Conservation (phyloP, 768 basidiomycete species). For the Boletus barrowsii region DNA sequence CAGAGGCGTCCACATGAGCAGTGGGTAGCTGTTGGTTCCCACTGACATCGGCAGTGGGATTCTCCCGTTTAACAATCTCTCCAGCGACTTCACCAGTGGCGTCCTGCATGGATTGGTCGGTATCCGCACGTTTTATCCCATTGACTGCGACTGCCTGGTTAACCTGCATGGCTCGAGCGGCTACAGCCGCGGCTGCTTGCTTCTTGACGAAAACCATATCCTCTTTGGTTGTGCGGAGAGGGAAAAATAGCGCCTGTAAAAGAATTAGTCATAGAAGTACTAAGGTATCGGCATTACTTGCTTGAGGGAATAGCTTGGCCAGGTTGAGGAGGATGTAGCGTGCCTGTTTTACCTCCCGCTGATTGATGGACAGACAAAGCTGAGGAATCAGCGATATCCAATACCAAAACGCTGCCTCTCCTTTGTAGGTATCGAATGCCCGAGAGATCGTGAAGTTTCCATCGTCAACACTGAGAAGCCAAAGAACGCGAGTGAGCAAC, state of each 20-base stretch:
- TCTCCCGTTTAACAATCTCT: conserved; percentile 27
- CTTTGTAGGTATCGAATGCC: conserved; percentile 92
- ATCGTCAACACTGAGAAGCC: conserved; percentile 94
- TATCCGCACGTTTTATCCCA: conserved; percentile 30
- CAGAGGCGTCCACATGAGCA: conserved; percentile 18
- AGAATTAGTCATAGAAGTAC: conserved; percentile 4
- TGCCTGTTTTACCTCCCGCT: conserved; percentile 91
- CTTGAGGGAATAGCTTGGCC: conserved; percentile 92
- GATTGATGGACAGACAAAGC: conserved; percentile 82
- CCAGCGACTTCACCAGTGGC: conserved; percentile 25
- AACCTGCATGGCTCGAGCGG: conserved; percentile 36
- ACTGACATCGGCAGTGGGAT: conserved; percentile 14
- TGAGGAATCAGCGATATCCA: conserved; percentile 99
- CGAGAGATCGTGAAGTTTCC: conserved; percentile 62
- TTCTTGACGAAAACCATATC: conserved; percentile 54
- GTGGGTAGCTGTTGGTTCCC: conserved; percentile 23
- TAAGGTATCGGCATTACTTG: conserved; percentile 30
- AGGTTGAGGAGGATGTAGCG: conserved; percentile 85
- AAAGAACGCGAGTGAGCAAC: conserved; percentile 87
- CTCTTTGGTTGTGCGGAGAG: conserved; percentile 79
- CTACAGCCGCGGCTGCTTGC: conserved; percentile 36
- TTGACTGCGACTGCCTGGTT: conserved; percentile 25
- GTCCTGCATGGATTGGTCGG: conserved; percentile 30
- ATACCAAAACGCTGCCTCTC: conserved; percentile 96
- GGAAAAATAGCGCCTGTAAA: conserved; percentile 88